Percentiles rank a stretch among this genome's conserved stretches.
These are phyloP conservation scores for Pontederia paniculata DNA, from an alignment of 176 grass and related monocot species.

Conservation along the genomic window DNA sequence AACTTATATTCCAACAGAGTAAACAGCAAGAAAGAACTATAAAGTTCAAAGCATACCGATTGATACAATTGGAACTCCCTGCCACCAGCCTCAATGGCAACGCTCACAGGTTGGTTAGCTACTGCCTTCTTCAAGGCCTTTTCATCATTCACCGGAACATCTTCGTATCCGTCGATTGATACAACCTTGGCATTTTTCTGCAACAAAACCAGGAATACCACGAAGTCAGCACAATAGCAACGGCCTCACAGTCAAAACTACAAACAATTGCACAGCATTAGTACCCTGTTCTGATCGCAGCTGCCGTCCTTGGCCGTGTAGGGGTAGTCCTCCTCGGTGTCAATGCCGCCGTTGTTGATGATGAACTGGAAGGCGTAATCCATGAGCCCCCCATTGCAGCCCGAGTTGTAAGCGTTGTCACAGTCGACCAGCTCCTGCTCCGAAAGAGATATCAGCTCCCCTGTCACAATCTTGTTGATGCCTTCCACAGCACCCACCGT, in stretches of 20 bases:
- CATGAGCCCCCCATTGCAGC: conserved; percentile 24
- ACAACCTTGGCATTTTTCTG: conserved; percentile 5
- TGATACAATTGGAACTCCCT: conserved; percentile 22
- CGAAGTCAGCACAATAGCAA: too few relatives aligned
- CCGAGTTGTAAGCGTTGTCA: conserved; percentile 6
- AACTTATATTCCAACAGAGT: too few relatives aligned
- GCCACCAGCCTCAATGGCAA: conserved; percentile 24
- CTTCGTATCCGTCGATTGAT: conserved; percentile 18
- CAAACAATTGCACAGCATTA: too few relatives aligned
- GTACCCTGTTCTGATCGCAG: conserved; percentile 1
- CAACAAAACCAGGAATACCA: too few relatives aligned
- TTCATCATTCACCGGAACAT: conserved; percentile 17
- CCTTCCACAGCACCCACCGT: conserved; percentile 29
- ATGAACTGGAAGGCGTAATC: conserved; percentile 23
- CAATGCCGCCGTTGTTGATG: conserved; percentile 15
- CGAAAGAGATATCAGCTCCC: conserved; percentile 15
- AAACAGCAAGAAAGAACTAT: too few relatives aligned
- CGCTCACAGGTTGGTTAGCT: conserved; percentile 18
- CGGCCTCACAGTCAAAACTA: too few relatives aligned
- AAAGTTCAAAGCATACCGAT: too few relatives aligned
- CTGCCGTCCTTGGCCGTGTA: conserved; percentile 3
- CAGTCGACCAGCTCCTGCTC: conserved; percentile 30
- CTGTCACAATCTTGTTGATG: conserved; percentile 19
- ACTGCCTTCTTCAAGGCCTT: conserved; percentile 14
- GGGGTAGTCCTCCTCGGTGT: conserved; percentile 20